phyloP scores from a whole-genome alignment of 768 basidiomycete genomes.

The Boletus vermiculosoides region DNA sequence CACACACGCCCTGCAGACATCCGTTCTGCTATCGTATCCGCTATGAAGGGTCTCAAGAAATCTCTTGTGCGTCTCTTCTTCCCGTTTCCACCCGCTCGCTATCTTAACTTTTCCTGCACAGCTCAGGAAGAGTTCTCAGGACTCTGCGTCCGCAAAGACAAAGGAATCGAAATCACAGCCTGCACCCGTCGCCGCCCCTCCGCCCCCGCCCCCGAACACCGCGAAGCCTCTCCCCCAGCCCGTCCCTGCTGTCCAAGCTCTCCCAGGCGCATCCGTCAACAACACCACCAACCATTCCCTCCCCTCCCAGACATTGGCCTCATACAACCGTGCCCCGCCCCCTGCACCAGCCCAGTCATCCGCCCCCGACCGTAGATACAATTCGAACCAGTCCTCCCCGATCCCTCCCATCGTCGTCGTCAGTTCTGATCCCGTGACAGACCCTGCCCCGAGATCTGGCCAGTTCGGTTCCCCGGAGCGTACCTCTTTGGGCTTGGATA shows the following conservation, averaged over 20 bases:
- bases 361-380: conserved; percentile 61
- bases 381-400: conserved; percentile 41
- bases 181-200: conserved; percentile 42
- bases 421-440: conserved; percentile 62
- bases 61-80: conserved; percentile 57
- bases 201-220: conserved; percentile 63
- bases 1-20: conserved; percentile 9
- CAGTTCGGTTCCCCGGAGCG: conserved; percentile 49
- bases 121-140: conserved; percentile 71
- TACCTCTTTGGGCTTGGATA: conserved; percentile 46
- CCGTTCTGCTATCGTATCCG: conserved; percentile 14
- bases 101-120: conserved; percentile 33
- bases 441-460: conserved; percentile 41
- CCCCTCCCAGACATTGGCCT: conserved; percentile 38
- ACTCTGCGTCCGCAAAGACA: conserved; percentile 63
- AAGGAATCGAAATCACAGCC: conserved; percentile 56
- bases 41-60: conserved; percentile 86
- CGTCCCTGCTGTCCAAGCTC: conserved; percentile 37
- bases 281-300: conserved; percentile 40
- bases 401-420: conserved; percentile 87
- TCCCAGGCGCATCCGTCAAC: conserved; percentile 37
- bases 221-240: conserved; percentile 63
- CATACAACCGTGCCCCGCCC: conserved; percentile 44
- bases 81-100: conserved; percentile 15
- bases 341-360: conserved; percentile 39